phyloP scores from a whole-genome alignment of 2,329 filamentous ascomycete species.

The Aspergillus sojae region DNA sequence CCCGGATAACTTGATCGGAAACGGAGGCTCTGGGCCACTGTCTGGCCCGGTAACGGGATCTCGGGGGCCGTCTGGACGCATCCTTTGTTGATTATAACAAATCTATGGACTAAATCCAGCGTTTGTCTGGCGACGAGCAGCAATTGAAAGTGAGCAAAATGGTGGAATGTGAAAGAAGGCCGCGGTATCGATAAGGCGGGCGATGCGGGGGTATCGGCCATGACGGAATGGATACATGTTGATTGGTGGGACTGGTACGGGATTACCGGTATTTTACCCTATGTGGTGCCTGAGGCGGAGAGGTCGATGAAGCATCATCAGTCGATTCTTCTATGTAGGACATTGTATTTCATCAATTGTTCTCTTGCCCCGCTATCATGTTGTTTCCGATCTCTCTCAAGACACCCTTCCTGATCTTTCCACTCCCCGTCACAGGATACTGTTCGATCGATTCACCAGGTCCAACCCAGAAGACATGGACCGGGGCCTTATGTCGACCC shows the following conservation, averaged over 20 bases:
- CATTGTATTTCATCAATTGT: background rate
- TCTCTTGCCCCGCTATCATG: background rate
- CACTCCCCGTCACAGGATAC: conserved; percentile 68
- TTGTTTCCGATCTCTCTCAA: conserved; percentile 47
- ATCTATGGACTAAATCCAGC: background rate
- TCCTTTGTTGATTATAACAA: conserved; percentile 23
- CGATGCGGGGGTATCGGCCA: background rate
- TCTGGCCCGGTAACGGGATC: conserved; percentile 74
- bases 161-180: conserved; percentile 1
- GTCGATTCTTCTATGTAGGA: background rate
- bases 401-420: conserved; percentile 65
- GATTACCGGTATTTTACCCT: too few relatives aligned
- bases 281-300: background rate
- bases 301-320: background rate
- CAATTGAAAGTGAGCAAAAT: background rate
- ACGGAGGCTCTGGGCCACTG: conserved; percentile 73
- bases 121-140: background rate
- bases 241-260: background rate
- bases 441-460: conserved; percentile 48
- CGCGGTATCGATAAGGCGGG: background rate
- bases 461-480: conserved; percentile 73
- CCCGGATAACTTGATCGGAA: conserved; percentile 80
- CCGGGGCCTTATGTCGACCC: conserved; percentile 66
- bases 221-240: background rate
- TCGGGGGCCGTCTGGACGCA: conserved; percentile 58